Base-by-base conservation (phyloP, 441 rosid species). In the Erysimum cheiri region DNA sequence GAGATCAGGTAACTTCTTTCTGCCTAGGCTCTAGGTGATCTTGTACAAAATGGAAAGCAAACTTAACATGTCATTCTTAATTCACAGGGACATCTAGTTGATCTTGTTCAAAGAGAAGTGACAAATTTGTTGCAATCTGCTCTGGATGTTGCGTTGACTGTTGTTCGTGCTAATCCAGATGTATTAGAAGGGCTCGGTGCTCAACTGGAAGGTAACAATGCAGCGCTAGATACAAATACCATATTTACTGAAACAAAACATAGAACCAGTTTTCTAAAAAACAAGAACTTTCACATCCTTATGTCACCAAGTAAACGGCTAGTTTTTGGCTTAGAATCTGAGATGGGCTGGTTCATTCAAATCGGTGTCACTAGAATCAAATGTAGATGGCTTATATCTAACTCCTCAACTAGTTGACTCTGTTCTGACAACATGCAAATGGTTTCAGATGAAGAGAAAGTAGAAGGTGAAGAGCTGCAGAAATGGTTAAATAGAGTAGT, bases 141-240 rank as follows among this genome's bases (percentile, higher is more conserved):
- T 33, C 60, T 89, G 1, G 90, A 89, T 35, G 86, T 86, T 43
- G 97, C 97, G 61, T 91, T 88, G 19, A 76, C 77, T 31, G 98
- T 94, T 67, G 77, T 94, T 47, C 96, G 94, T 60, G 98, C 98
- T 64, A 94, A 94, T 84, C 90, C 90, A 59, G 78, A 84, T 44
- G 87, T 94, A 66, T 84, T 94, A 76, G 97, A 94, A 72, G 98
- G 97, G 43, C 96, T 94, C 7, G 98, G 97, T 77, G 97, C 99
- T 48, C 88, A 85, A 71, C 86, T 94, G 55, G 98, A 94, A 90
- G 98, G 99, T 94, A n/a, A n/a, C n/a, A n/a, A n/a, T n/a, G n/a
- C n/a, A n/a, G n/a, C n/a, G n/a, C n/a, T n/a, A n/a, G n/a, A n/a
- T n/a, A 29, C 24, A 29, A 60, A 26, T 57, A 56, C 4, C 2